A percentile compares a stretch with the other conserved stretches of the same genome.
These are phyloP conservation scores for Eustoma russellianum DNA, from an alignment of 257 asterid genomes.

Conservation along the genomic window DNA sequence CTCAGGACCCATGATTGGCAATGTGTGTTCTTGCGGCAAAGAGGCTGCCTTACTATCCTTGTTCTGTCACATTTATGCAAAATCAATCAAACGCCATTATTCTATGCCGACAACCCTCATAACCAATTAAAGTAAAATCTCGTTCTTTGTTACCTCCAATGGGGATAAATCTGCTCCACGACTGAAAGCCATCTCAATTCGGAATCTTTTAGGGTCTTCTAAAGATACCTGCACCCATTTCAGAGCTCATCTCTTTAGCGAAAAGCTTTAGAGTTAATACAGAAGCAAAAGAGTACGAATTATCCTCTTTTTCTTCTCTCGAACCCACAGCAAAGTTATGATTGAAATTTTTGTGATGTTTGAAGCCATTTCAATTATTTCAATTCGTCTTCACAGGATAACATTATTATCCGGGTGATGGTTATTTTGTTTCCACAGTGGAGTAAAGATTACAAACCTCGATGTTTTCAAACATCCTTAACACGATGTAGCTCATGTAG, in stretches of 20 bases:
- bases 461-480: conserved; percentile 80
- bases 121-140: too few species aligned
- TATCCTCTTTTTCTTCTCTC: too few species aligned
- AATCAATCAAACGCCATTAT: not conserved
- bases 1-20: conserved; percentile 91
- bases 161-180: conserved; percentile 95
- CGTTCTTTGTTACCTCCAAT: conserved; percentile 43
- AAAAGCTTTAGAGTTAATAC: too few species aligned
- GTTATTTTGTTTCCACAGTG: conserved; percentile 1
- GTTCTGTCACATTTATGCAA: not conserved
- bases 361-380: too few species aligned
- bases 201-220: conserved; percentile 85
- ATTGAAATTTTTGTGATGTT: too few species aligned
- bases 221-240: conserved; percentile 51
- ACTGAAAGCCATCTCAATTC: conserved; percentile 76
- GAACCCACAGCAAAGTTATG: too few species aligned
- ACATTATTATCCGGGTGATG: not conserved
- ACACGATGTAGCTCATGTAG: conserved; percentile 92
- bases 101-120: too few species aligned
- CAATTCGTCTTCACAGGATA: too few species aligned
- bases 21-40: conserved; percentile 74
- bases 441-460: conserved; percentile 49
- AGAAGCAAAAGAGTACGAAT: too few species aligned
- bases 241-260: conserved; percentile 11
- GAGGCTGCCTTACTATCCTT: conserved; percentile 53